Evolutionary conservation across 2,329 filamentous ascomycete genomes (phyloP).

Genomic region (Cercospora brassicicola): DNA sequence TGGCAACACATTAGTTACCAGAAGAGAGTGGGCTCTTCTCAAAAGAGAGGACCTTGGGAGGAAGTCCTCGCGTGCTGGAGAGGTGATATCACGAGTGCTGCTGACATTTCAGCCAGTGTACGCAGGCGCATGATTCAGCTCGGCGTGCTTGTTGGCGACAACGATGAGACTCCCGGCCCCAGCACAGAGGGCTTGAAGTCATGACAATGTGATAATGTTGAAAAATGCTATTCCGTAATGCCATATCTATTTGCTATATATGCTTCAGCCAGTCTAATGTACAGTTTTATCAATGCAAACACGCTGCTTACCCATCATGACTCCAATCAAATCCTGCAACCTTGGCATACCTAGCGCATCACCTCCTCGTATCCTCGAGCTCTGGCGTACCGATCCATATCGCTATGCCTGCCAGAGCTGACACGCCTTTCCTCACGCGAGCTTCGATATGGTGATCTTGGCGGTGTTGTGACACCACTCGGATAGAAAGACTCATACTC

Average conservation of each 20-base stretch:
- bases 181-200: not conserved
- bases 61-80: not conserved
- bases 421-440: slow-evolving; percentile 11
- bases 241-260: not conserved
- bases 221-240: not conserved
- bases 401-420: slow-evolving; percentile 13
- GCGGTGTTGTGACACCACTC: slow-evolving; percentile 2
- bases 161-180: not conserved
- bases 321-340: not conserved
- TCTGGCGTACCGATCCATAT: slow-evolving; percentile 17
- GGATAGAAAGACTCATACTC: not conserved
- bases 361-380: slow-evolving; percentile 14
- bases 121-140: not conserved
- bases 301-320: not conserved
- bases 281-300: not conserved
- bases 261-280: not conserved
- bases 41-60: not conserved
- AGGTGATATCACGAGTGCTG: not conserved
- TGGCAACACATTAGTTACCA: too few relatives aligned
- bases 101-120: not conserved
- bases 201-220: not conserved
- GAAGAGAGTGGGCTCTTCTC: too few relatives aligned
- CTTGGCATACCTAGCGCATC: not conserved
- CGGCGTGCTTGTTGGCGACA: not conserved
- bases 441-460: slow-evolving; percentile 11